Base-by-base conservation (phyloP, 1,139 yeast genomes). In the Petasospora rhodanensis region DNA sequence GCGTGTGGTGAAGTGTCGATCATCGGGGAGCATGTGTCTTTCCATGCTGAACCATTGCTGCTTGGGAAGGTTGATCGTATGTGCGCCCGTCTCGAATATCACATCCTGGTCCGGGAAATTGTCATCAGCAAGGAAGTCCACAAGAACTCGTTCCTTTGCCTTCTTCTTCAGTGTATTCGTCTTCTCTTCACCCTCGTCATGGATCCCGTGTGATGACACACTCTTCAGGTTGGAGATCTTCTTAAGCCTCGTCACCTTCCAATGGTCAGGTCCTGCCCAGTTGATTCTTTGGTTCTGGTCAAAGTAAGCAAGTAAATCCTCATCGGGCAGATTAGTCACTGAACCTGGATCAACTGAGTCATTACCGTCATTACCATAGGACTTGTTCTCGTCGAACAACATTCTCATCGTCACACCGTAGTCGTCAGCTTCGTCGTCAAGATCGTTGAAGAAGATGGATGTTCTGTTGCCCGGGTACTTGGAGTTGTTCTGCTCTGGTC, bases 251-350 rank as follows among this genome's bases (percentile, higher is more conserved):
- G 73, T 64, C 7, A 89, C 81, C 58, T 82, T 83, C 97, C 97
- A 91, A 58, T 86, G 93, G 43, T 85, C 93, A 2, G 96, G 91
- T 6, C 96, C 96, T 20, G 94, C 73, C 95, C 95, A 86, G 51
- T 76, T 79, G 28, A 72, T 68, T 41, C 69, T 72, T 58, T 84
- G 66, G 22, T 73, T 69, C 38, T 77, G 79, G 51, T 85, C 94
- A 55, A 85, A 84, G 55, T 83, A 83, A 2, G 85, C 79, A 73
- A 86, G 74, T 26, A 85, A 62, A 43, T 79, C 84, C 35, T 70
- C 68, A 46, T 79, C 86, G 40, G 77, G 58, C 5, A 75, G 63
- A 28, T 62, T 63, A 6, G 51, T 28, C 5, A 36, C 17, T 4
- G 45, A 18, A 3, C 21, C 38, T 3, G 16, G 20, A 7, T 32